A percentile compares a stretch with the other conserved stretches of the same genome.
Conservation (phyloP, 2,329 filamentous ascomycete species). For the Endocalyx cinctus region DNA sequence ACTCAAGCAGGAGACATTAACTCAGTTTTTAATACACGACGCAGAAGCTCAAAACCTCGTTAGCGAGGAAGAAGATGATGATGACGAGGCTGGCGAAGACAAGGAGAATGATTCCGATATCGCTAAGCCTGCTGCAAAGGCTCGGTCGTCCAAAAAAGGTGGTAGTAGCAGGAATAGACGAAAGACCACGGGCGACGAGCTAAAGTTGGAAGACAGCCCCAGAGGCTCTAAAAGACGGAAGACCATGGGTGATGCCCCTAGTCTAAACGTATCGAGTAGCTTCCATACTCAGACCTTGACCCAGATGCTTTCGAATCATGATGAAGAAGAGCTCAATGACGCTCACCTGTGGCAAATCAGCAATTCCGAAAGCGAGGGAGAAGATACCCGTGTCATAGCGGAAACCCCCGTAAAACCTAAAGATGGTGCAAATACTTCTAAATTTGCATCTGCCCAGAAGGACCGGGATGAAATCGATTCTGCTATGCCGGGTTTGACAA, state of each 20-base stretch:
- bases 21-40: too few species aligned
- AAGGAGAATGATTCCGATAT: slow-evolving; percentile 8
- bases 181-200: slow-evolving; percentile 24
- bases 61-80: slow-evolving; percentile 14
- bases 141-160: too few species aligned
- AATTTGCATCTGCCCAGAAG: slow-evolving; percentile 2
- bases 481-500: background rate
- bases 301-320: slow-evolving; percentile 17
- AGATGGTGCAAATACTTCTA: too few species aligned
- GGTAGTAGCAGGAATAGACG: slow-evolving; percentile 18
- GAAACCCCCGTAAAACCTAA: slow-evolving; percentile 23
- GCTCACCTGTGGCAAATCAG: slow-evolving; percentile 19
- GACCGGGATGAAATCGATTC: background rate
- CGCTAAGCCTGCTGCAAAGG: slow-evolving; percentile 11
- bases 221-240: slow-evolving; percentile 24
- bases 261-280: slow-evolving; percentile 17
- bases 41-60: too few species aligned
- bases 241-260: slow-evolving; percentile 24
- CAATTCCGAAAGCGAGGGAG: slow-evolving; percentile 23
- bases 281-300: slow-evolving; percentile 29
- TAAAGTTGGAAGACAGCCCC: slow-evolving; percentile 12
- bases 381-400: slow-evolving; percentile 14
- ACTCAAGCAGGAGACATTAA: slow-evolving; percentile 20
- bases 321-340: slow-evolving; percentile 11
- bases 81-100: slow-evolving; percentile 5